A percentile compares a stretch with the other conserved stretches of the same genome.
Evolutionary conservation across 257 asterid genomes (phyloP).

Genomic region (Scutellaria barbata): DNA sequence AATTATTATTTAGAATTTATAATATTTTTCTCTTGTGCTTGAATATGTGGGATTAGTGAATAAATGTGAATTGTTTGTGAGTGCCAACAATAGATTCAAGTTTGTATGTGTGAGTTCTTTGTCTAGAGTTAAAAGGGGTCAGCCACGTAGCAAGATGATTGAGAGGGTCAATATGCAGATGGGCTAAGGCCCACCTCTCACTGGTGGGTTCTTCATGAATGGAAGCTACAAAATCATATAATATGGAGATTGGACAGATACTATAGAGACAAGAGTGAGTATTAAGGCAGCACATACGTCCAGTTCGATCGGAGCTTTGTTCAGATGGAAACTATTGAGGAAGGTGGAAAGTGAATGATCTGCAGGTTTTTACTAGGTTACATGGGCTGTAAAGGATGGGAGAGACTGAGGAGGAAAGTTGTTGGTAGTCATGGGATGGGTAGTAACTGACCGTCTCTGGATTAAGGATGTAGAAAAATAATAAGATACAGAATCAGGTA

Average conservation of each 20-base stretch:
- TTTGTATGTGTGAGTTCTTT: not conserved
- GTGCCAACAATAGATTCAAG: not conserved
- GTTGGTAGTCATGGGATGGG: conserved; percentile 6
- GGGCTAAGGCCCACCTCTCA: not conserved
- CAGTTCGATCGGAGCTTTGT: not conserved
- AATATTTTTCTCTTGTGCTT: conserved; percentile 9
- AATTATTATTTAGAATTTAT: conserved; percentile 1
- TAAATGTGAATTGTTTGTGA: conserved; percentile 18
- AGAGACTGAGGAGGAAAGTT: not conserved
- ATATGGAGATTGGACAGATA: not conserved
- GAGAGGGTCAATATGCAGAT: conserved; percentile 12
- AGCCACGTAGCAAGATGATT: conserved; percentile 10
- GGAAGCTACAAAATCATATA: conserved; percentile 3
- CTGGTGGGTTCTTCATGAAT: not conserved
- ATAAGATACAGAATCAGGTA: not conserved
- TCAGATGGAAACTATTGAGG: too few relatives aligned
- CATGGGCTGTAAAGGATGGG: not conserved
- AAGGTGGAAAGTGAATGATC: conserved; percentile 1
- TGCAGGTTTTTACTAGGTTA: not conserved
- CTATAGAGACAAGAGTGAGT: not conserved
- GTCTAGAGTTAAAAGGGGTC: not conserved
- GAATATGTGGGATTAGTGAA: conserved; percentile 12
- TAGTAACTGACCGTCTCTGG: conserved; percentile 1
- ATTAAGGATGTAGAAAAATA: not conserved
- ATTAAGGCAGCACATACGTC: not conserved